A percentile compares a stretch with the other conserved stretches of the same genome.
These are phyloP conservation scores for Leucogyrophana mollusca DNA, from an alignment of 768 basidiomycete species.

Conservation along the genomic window DNA sequence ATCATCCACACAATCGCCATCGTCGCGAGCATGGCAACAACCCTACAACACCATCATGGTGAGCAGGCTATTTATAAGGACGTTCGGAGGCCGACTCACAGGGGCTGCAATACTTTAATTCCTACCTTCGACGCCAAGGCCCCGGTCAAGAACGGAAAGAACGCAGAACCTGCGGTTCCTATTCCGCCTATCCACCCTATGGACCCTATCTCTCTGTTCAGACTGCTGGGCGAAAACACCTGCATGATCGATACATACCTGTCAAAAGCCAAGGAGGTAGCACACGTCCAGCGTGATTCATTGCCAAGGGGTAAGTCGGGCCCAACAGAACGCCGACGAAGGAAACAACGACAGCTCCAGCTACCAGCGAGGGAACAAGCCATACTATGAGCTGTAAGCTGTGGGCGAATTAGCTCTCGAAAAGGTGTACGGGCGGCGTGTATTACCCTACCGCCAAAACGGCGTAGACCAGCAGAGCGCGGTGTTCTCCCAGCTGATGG, in stretches of 20 bases:
- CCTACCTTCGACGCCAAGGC: conserved; percentile 25
- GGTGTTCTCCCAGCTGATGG: conserved; percentile 44
- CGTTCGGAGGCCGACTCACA: conserved; percentile 12
- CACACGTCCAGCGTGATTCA: conserved; percentile 16
- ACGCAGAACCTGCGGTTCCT: conserved; percentile 22
- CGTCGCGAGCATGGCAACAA: neutral
- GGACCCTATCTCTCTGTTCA: conserved; percentile 18
- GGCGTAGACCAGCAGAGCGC: conserved; percentile 45
- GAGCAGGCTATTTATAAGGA: neutral
- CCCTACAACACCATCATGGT: conserved; percentile 1
- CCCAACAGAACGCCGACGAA: conserved; percentile 40
- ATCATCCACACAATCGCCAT: conserved; percentile 5
- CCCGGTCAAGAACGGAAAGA: conserved; percentile 26
- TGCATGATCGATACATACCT: conserved; percentile 1
- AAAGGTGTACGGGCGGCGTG: neutral
- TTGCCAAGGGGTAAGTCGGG: conserved; percentile 35
- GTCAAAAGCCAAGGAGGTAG: conserved; percentile 17
- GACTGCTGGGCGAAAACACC: neutral
- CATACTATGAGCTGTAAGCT: conserved; percentile 38
- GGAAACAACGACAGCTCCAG: conserved; percentile 36
- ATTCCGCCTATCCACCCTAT: conserved; percentile 34
- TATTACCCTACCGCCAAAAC: conserved; percentile 43
- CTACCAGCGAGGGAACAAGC: conserved; percentile 35
- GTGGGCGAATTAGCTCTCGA: neutral
- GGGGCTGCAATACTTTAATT: conserved; percentile 24